Evolutionary conservation across 1,284 basidiomycete species (phyloP), one percentile per base, ranked within the genome.

Genomic region (Phylloboletellus chloephorus): DNA sequence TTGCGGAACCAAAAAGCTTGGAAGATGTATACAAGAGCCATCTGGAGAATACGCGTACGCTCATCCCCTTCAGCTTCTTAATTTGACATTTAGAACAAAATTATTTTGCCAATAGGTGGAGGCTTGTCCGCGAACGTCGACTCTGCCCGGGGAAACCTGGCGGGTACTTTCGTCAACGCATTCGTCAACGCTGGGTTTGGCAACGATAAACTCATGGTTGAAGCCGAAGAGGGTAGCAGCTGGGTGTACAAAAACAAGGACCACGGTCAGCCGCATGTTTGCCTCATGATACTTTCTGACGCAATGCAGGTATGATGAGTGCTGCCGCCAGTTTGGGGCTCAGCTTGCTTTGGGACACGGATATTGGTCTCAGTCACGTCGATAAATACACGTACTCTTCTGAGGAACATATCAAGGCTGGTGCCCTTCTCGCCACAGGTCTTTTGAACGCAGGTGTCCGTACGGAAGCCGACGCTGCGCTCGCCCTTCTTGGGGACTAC

Each of bases 181-280:
- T 98, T 98, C 52, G 96, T 98, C 44, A 99, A 99, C 57, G 95
- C 94, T 28, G 96, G 96, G 0, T 98, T 96, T 58, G 94, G 94
- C 13, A 99, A 99, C 62, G 96, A 99, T 63, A 97, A 96, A 64
- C 78, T 99, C 43, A 94, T 99, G 86, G 93, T 95, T 4, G 85
- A 87, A 55, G 94, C 94, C 1, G 88, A 92, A 44, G 94, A 97
- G 58, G 95, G 95, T 16, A 88, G 84, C 64, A 94, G 90, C 54
- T 98, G 94, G 90, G 93, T 99, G 51, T 99, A 98, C 75, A 98
- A 98, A 78, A 98, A 98, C 72, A 98, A 98, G 69, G 95, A 98
- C 43, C 88, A 96, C 49, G 89, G 88, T 83, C 49, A 22, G 72
- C 53, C 3, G n/a, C 16, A 10, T 37, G 31, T 32, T 39, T 37